Base-by-base conservation (phyloP, 768 basidiomycete species). In the Lactifluus hygrophoroides region DNA sequence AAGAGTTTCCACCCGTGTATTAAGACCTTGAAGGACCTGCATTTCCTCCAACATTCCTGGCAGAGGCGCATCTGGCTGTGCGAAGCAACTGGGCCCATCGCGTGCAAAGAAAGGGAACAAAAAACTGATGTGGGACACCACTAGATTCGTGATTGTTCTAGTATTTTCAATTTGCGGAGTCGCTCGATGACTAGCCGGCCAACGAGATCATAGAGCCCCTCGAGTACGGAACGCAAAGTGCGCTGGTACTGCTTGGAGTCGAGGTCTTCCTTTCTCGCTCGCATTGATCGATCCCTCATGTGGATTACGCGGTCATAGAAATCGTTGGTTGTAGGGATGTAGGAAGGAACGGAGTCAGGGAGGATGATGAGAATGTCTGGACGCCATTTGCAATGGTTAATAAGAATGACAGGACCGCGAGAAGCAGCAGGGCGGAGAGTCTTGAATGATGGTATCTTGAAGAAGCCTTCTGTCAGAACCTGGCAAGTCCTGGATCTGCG, bases 261-360 rank as follows among this genome's bases (percentile, higher is more conserved):
- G 16, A 57, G 32, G 19, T 25, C 32, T 4, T 42, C 11, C 3
- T 51, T 38, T 7, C 48, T 32, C 5, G 25, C 35, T 5, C 5
- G 7, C 7, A 46, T 13, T 7, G 52, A 46, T 5, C 16, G n/a
- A 21, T 57, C 43, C 25, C 10, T 44, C 14, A 57, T 3, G 6
- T 2, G 10, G 0, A 5, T 51, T 6, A 37, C 57, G 10, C 21
- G 51, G 8, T 40, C 17, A n/a, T 58, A 53, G 30, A 58, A 53
- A 11, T 42, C 30, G 11, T 48, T 13, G 21, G 27, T 1, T 16
- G 44, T 58, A 3, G 45, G 14, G n/a, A 58, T 30, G 4, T 37
- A 30, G 79, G 82, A 84, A 69, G 83, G 83, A 38, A 78, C 77
- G 76, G 80, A 80, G 50, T 77, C 75, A 53, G 10, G 32, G 40